Evolutionary conservation across 257 asterid species (phyloP).

Genomic region (Eucommia ulmoides): DNA sequence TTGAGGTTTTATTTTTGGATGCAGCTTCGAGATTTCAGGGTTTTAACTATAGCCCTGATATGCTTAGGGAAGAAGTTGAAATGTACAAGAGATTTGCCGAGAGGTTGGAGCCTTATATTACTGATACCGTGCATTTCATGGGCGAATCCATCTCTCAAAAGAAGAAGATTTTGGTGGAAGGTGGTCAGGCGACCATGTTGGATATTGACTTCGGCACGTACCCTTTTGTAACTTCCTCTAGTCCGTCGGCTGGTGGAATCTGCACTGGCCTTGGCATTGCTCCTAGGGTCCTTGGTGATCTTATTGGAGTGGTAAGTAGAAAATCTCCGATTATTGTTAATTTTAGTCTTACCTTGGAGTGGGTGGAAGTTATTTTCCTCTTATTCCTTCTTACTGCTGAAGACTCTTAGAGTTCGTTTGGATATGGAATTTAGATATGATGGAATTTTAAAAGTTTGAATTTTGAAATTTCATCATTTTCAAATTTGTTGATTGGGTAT

Average conservation of each 20-base stretch:
- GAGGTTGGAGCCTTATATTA: constrained; percentile 77
- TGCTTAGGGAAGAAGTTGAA: constrained; percentile 86
- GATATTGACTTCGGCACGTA: constrained; percentile 95
- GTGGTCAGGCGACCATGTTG: constrained; percentile 98
- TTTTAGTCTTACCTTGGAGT: no score
- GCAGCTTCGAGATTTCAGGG: constrained; percentile 77
- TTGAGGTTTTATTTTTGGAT: constrained; percentile 67
- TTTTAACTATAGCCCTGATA: constrained; percentile 63
- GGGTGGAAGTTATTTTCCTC: no score
- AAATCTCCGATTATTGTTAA: not conserved
- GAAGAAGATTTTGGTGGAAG: constrained; percentile 79
- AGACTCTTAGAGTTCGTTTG: no score
- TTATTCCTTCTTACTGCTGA: no score
- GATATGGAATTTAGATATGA: no score
- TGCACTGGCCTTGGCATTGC: constrained; percentile 98
- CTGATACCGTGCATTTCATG: constrained; percentile 83
- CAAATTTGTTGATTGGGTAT: no score
- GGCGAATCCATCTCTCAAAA: constrained; percentile 59
- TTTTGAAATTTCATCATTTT: no score
- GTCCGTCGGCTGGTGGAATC: constrained; percentile 98
- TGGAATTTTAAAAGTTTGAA: no score
- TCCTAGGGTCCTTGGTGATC: constrained; percentile 86
- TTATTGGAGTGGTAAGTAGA: constrained; percentile 84
- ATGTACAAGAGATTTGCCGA: constrained; percentile 66
- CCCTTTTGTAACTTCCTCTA: constrained; percentile 90